Conservation (phyloP, 2,329 filamentous ascomycete genomes). For the Tothia fuscella region DNA sequence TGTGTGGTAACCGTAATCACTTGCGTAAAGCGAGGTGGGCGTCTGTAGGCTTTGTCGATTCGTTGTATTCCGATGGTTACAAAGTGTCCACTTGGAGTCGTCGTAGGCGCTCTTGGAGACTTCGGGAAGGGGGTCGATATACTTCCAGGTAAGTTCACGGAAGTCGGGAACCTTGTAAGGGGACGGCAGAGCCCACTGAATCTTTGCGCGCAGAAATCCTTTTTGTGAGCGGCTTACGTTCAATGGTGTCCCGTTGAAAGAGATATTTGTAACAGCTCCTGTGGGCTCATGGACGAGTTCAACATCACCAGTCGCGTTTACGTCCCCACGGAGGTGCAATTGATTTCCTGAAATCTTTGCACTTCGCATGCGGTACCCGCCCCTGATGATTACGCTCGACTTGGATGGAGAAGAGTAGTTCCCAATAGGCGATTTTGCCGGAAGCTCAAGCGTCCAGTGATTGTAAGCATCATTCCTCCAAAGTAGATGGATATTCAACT, state of each 20-base stretch:
- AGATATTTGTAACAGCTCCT: background rate
- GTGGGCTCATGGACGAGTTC: slow-evolving; percentile 55
- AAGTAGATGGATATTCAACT: slow-evolving; percentile 20
- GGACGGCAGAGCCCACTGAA: background rate
- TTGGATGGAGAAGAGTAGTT: slow-evolving; percentile 22
- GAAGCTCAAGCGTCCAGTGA: slow-evolving; percentile 32
- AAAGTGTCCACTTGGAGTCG: slow-evolving; percentile 54
- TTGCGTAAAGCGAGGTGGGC: slow-evolving; percentile 50
- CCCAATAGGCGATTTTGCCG: slow-evolving; percentile 17
- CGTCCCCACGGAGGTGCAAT: slow-evolving; percentile 54
- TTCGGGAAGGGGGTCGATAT: slow-evolving; percentile 60
- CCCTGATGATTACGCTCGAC: slow-evolving; percentile 42
- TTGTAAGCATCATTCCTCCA: slow-evolving; percentile 31
- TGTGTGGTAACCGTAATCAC: slow-evolving; percentile 63
- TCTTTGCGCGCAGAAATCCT: background rate
- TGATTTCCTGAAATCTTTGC: slow-evolving; percentile 42
- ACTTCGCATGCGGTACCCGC: slow-evolving; percentile 51
- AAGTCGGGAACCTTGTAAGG: slow-evolving; percentile 44
- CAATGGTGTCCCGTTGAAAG: background rate
- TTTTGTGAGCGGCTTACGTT: background rate
- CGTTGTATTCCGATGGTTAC: slow-evolving; percentile 45
- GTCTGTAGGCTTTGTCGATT: slow-evolving; percentile 52
- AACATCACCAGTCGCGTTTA: slow-evolving; percentile 54
- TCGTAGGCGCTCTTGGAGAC: slow-evolving; percentile 50
- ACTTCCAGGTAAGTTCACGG: slow-evolving; percentile 51